These are phyloP conservation scores for Alternaria ventricosa DNA, from an alignment of 2,329 filamentous ascomycete genomes.

Conservation along the genomic window DNA sequence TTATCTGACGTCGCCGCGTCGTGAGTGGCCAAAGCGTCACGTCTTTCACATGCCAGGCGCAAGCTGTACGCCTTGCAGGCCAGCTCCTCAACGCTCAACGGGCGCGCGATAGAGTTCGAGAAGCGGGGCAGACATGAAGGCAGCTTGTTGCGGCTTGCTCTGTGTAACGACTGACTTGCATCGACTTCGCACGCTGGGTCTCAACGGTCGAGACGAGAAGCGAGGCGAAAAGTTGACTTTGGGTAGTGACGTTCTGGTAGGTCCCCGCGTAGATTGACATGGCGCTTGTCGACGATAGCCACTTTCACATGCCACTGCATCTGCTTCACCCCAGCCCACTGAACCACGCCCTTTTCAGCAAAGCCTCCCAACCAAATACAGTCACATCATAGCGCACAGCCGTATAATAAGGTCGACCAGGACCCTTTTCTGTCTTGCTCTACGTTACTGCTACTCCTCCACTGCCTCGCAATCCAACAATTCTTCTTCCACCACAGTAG, in stretches of 20 bases:
- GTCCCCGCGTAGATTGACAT: background rate
- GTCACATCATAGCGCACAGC: slow-evolving; percentile 22
- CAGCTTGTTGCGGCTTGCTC: slow-evolving; percentile 4
- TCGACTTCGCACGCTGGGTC: slow-evolving; percentile 1
- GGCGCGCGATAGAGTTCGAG: slow-evolving; percentile 3
- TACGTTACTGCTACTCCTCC: slow-evolving; percentile 16
- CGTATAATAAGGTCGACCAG: slow-evolving; percentile 34
- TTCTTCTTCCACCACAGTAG: background rate
- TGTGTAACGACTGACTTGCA: slow-evolving; percentile 3
- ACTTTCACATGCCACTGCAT: slow-evolving; percentile 36
- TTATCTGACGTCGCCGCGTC: slow-evolving; percentile 9
- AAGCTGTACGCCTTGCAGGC: slow-evolving; percentile 13
- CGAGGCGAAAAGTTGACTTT: background rate
- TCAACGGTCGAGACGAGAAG: background rate
- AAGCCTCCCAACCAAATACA: slow-evolving; percentile 19
- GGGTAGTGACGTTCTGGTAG: slow-evolving; percentile 10
- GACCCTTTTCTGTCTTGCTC: slow-evolving; percentile 5
- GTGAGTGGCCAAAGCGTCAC: slow-evolving; percentile 20
- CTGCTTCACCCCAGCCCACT: slow-evolving; percentile 2
- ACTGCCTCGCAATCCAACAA: slow-evolving; percentile 15
- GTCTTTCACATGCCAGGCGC: slow-evolving; percentile 34
- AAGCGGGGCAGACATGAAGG: slow-evolving; percentile 10
- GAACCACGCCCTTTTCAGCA: slow-evolving; percentile 33
- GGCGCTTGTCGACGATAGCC: background rate
- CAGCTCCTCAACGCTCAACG: slow-evolving; percentile 22